Evolutionary conservation across 352 stramenopile genomes (phyloP).

Genomic region (Thraustochytrium striatum): DNA sequence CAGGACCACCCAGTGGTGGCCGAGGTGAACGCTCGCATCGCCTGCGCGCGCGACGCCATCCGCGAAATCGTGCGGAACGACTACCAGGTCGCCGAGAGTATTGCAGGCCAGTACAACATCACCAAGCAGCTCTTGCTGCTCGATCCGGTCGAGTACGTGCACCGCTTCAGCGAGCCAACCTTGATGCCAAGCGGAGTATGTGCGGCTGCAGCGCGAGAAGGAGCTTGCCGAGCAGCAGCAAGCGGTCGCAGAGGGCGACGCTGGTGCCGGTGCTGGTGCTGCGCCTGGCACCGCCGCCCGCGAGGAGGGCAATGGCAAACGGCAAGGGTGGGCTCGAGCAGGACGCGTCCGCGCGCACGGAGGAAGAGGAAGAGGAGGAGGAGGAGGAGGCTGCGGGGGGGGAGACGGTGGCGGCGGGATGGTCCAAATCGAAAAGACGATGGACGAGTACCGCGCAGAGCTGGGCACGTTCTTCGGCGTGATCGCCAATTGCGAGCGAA

Average conservation of each 20-base stretch:
- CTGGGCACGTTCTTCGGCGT: constrained; percentile 9
- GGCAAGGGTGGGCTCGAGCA: background rate
- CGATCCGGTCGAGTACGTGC: background rate
- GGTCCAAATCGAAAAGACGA: constrained; percentile 3
- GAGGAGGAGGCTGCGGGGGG: constrained; percentile 39
- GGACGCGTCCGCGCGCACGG: too few relatives aligned
- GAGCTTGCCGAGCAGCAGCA: constrained; percentile 29
- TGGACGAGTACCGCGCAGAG: constrained; percentile 38
- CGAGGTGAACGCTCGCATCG: constrained; percentile 3
- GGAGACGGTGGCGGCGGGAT: constrained; percentile 37
- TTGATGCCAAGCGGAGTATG: too few relatives aligned
- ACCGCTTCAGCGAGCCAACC: constrained; percentile 15
- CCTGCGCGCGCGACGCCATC: background rate
- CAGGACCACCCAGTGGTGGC: constrained; percentile 17
- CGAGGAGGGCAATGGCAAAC: background rate
- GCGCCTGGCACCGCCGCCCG: too few relatives aligned
- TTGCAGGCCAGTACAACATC: background rate
- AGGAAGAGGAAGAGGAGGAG: constrained; percentile 11
- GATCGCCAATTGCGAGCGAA: constrained; percentile 7
- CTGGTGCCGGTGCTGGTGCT: background rate
- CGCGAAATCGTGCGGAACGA: background rate
- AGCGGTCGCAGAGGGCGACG: constrained; percentile 5
- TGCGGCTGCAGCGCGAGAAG: constrained; percentile 28
- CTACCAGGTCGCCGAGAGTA: background rate
- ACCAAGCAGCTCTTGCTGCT: background rate